phyloP scores from a whole-genome alignment of 129 eudicot genomes.

The Flaveria trinervia region DNA sequence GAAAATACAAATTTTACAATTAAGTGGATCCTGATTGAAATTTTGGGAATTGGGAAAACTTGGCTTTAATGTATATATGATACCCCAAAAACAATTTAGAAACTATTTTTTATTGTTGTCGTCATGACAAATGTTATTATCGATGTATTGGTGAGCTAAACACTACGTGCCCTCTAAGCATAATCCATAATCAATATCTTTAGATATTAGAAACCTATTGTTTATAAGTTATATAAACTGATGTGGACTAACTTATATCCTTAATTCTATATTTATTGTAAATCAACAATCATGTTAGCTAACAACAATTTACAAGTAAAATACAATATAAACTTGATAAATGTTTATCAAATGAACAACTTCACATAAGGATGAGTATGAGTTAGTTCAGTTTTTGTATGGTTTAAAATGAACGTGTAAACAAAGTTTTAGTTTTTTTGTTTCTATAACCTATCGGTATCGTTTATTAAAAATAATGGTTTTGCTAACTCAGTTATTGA shows the following conservation, averaged over 20 bases:
- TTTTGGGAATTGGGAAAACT: slow-evolving; percentile 13
- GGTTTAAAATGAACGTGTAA: too few relatives aligned
- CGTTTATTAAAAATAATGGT: too few relatives aligned
- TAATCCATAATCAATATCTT: background rate
- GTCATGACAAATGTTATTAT: slow-evolving; percentile 34
- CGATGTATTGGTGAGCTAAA: slow-evolving; percentile 35
- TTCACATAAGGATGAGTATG: too few relatives aligned
- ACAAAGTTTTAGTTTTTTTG: too few relatives aligned
- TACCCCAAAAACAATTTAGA: slow-evolving; percentile 1
- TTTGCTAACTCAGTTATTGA: too few relatives aligned
- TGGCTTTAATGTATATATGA: background rate
- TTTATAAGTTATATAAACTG: background rate
- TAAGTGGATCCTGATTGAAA: slow-evolving; percentile 16
- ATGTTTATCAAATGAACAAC: too few relatives aligned
- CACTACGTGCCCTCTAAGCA: slow-evolving; percentile 40
- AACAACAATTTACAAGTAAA: background rate
- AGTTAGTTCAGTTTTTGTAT: too few relatives aligned
- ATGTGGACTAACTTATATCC: slow-evolving; percentile 6
- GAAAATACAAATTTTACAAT: slow-evolving; percentile 24
- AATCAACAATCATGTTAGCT: background rate
- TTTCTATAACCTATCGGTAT: too few relatives aligned
- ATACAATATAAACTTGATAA: too few relatives aligned
- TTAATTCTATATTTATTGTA: background rate
- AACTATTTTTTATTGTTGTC: slow-evolving; percentile 20
- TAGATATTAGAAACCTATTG: background rate